phyloP scores from a whole-genome alignment of 78 protist genomes.

The Chrysochromulina tobinii region DNA sequence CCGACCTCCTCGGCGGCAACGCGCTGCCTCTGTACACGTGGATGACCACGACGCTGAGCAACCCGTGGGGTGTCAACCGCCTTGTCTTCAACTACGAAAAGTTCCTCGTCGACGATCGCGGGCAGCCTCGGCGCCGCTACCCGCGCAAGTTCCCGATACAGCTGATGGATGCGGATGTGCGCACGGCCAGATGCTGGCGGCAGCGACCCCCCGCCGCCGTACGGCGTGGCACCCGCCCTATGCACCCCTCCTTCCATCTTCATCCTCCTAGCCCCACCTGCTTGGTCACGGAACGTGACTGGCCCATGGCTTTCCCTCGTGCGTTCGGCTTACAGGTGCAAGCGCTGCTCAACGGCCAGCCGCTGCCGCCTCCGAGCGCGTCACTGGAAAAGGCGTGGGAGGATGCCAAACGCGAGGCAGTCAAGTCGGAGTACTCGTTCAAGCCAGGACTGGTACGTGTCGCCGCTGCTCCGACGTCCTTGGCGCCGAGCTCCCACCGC shows the following conservation, averaged over 20 bases:
- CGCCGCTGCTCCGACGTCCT: no score
- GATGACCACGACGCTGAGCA: not conserved
- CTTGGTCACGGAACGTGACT: no score
- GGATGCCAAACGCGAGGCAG: not conserved
- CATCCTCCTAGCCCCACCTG: no score
- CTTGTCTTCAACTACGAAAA: not conserved
- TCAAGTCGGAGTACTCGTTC: not conserved
- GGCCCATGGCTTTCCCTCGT: no score
- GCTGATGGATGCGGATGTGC: not conserved
- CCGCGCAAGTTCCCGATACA: not conserved
- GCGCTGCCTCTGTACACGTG: not conserved
- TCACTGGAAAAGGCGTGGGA: not conserved
- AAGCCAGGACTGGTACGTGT: not conserved
- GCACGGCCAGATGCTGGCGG: no score
- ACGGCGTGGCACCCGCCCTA: no score
- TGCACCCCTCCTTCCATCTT: no score
- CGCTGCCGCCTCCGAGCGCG: not conserved
- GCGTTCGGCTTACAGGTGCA: no score
- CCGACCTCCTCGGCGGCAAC: not conserved
- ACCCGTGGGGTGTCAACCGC: not conserved
- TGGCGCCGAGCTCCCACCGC: no score
- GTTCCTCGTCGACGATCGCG: not conserved
- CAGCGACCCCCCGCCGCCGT: no score
- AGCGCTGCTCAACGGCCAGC: not conserved
- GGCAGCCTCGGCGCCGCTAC: conserved; percentile 1